Base-by-base conservation (phyloP, 495 filamentous ascomycete genomes). In the Trichocladium uniseriatum region DNA sequence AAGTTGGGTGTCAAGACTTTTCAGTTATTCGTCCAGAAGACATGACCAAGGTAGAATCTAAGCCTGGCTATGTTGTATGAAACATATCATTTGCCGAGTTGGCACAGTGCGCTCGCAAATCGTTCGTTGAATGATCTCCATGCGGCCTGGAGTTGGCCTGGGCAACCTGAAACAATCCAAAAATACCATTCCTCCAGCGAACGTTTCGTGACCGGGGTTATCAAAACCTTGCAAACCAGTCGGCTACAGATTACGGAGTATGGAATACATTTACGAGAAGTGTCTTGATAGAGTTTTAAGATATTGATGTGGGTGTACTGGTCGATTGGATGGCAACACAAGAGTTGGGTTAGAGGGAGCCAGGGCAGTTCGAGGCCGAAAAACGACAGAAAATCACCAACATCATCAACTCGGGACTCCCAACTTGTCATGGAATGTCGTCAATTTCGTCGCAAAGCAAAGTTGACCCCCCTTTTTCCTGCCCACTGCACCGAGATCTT, bases 401-500 rank as follows among this genome's bases (percentile, higher is more conserved):
- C 3, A 45, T 43, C 36, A 13, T 29, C 21, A 43, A n/a, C n/a
- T n/a, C n/a, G 36, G 11, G 48, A 43, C 21, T 27, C 51, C 47
- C 36, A 32, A 52, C 13, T 50, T 32, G 54, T 63, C 60, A 69
- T 73, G 69, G 69, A 73, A 70, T 68, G 62, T 65, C 69, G 63
- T 73, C 69, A 72, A 72, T 76, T 74, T 73, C 57, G 56, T 70
- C 55, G 71, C 71, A 67, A 71, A 72, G 66, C 65, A 71, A 72
- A 73, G 70, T 66, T 66, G 64, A 58, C 66, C 55, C 62, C 63
- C 57, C 32, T 32, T 52, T 57, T 62, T 52, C 55, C 63, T 48
- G 31, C 39, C 44, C 62, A 66, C 71, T 68, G 67, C 71, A 64
- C 54, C 60, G 52, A 66, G 69, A 69, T 67, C 71, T 71, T 73